phyloP scores from a whole-genome alignment of 1,284 basidiomycete genomes.

The Rhodotorula mucilaginosa region DNA sequence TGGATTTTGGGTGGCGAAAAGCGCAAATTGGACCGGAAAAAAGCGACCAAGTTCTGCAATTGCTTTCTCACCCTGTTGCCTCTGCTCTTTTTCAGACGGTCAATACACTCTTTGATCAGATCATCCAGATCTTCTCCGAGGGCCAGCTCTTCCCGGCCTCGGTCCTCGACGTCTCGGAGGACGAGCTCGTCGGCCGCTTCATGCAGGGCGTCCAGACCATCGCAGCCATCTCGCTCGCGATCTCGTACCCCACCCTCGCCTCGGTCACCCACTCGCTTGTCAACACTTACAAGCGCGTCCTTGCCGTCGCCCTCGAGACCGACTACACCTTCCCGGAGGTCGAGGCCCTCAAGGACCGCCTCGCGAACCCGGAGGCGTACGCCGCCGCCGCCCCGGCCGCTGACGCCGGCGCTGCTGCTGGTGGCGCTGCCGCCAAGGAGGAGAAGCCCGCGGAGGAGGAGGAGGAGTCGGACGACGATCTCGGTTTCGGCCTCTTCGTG shows the following conservation, averaged over 20 bases:
- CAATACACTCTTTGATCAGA: slow-evolving; percentile 52
- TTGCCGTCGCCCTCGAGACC: slow-evolving; percentile 78
- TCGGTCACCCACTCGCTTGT: slow-evolving; percentile 92
- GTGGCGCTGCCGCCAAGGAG: slow-evolving; percentile 58
- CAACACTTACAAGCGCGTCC: slow-evolving; percentile 98
- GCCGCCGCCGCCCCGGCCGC: slow-evolving; percentile 67
- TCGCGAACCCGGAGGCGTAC: slow-evolving; percentile 96
- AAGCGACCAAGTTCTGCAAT: no score
- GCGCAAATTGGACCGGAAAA: no score
- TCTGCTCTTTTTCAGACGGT: no score
- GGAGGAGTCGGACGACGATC: slow-evolving; percentile 60
- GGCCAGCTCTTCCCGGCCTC: slow-evolving; percentile 85
- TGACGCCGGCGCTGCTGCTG: slow-evolving; percentile 57
- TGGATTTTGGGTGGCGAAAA: no score
- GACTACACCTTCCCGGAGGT: slow-evolving; percentile 94
- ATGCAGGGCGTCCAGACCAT: slow-evolving; percentile 89
- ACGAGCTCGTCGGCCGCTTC: slow-evolving; percentile 87
- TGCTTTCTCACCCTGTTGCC: no score
- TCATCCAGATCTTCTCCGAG: slow-evolving; percentile 76
- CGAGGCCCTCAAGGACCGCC: slow-evolving; percentile 91
- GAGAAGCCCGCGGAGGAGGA: slow-evolving; percentile 66
- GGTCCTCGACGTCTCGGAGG: slow-evolving; percentile 93
- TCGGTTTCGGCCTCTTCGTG: slow-evolving; percentile 52
- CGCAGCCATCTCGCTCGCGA: slow-evolving; percentile 88
- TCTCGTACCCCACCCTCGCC: slow-evolving; percentile 93